Evolutionary conservation across 257 asterid species (phyloP).

Genomic region (Nemophila menziesii): DNA sequence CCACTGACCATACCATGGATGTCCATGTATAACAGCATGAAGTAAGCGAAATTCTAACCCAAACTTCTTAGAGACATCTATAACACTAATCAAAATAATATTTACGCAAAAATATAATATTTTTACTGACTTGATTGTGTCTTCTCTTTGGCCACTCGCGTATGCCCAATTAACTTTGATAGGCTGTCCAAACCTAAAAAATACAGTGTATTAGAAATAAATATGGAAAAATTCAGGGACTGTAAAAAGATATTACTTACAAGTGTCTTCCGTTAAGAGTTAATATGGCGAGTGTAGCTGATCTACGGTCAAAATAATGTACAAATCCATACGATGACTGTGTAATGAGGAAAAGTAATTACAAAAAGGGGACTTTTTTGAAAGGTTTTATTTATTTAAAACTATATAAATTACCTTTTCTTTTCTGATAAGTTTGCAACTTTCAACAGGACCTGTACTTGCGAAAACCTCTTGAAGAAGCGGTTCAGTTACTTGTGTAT

Average conservation of each 20-base stretch:
- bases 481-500: conserved; percentile 76
- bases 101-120: too few relatives aligned
- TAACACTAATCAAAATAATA: too few relatives aligned
- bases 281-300: conserved; percentile 37
- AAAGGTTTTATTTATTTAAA: neutral
- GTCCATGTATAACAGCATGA: too few relatives aligned
- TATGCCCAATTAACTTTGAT: conserved; percentile 95
- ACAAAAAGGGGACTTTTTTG: neutral
- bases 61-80: too few relatives aligned
- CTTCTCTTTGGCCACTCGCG: conserved; percentile 91
- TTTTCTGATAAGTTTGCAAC: conserved; percentile 81
- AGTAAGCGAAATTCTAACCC: too few relatives aligned
- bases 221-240: conserved; percentile 1
- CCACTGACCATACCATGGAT: too few relatives aligned
- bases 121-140: conserved; percentile 66
- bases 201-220: conserved; percentile 8
- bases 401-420: conserved; percentile 42
- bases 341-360: conserved; percentile 5
- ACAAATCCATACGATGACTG: conserved; percentile 46
- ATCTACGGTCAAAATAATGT: conserved; percentile 41
- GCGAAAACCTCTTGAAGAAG: conserved; percentile 87
- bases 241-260: conserved; percentile 30
- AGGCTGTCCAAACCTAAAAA: conserved; percentile 91
- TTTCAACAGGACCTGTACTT: conserved; percentile 76
- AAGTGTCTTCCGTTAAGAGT: conserved; percentile 41